Percentiles rank a stretch among this genome's conserved stretches.
These are phyloP conservation scores for Dunaliella sp. DNA, from an alignment of 139 green algal species.

Conservation along the genomic window DNA sequence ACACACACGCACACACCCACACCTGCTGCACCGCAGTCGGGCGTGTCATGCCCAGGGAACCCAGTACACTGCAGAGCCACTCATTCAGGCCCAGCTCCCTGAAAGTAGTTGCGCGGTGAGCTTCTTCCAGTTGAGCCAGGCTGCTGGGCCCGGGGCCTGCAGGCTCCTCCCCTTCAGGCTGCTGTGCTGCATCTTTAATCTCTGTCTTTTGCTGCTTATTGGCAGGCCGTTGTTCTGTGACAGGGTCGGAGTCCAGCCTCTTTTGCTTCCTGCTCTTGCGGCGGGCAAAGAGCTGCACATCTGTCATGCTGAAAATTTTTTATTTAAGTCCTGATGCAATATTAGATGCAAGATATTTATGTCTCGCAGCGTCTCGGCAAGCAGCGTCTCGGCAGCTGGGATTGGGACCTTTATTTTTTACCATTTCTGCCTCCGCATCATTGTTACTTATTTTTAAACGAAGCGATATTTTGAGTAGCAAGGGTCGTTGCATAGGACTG, in stretches of 20 bases:
- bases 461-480: not conserved
- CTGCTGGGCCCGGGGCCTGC: not conserved
- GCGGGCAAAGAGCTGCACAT: not conserved
- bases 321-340: not conserved
- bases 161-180: not conserved
- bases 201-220: conserved; percentile 14
- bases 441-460: not conserved
- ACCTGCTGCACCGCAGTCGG: conserved; percentile 63
- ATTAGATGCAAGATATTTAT: too few relatives aligned
- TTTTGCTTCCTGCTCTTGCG: not conserved
- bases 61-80: conserved; percentile 65
- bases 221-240: not conserved
- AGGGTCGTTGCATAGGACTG: too few relatives aligned
- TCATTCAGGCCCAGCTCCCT: conserved; percentile 72
- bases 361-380: too few relatives aligned
- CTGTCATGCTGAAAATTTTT: not conserved
- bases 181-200: not conserved
- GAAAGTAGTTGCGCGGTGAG: conserved; percentile 52
- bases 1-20: not conserved
- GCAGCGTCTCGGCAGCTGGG: too few relatives aligned
- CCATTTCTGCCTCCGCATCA: not conserved
- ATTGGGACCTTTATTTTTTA: not conserved
- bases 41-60: conserved; percentile 39
- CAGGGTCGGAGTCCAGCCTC: not conserved
- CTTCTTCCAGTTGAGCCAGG: not conserved